Conservation (phyloP, 1,139 yeast species). For the Yamadazyma blattariae region DNA sequence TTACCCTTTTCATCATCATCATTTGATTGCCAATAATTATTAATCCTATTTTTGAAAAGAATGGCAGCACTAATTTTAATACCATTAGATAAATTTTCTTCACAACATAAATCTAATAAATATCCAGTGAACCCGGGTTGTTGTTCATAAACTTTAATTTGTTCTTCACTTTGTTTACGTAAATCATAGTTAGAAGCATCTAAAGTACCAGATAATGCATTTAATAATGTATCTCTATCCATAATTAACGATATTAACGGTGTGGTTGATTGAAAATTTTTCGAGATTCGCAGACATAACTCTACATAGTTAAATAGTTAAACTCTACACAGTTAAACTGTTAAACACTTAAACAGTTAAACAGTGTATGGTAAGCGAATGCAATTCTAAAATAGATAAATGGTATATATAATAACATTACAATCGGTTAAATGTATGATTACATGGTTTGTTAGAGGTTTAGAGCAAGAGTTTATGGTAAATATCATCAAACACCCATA, state of each 20-base stretch:
- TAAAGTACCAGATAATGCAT: constrained; percentile 43
- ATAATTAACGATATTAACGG: constrained; percentile 22
- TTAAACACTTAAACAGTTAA: too few relatives aligned
- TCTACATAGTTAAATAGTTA: too few relatives aligned
- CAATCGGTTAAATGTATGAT: too few relatives aligned
- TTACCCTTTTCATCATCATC: constrained; percentile 37
- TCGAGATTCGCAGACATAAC: constrained; percentile 1
- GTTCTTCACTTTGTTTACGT: constrained; percentile 43
- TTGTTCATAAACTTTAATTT: constrained; percentile 38
- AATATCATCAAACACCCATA: too few relatives aligned
- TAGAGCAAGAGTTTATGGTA: too few relatives aligned
- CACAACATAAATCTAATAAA: constrained; percentile 51
- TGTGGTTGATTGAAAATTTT: constrained; percentile 2
- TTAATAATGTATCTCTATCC: constrained; percentile 43
- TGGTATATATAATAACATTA: too few relatives aligned
- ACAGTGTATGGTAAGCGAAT: too few relatives aligned
- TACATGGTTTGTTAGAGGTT: too few relatives aligned
- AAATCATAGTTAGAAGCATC: constrained; percentile 33
- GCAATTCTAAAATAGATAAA: too few relatives aligned
- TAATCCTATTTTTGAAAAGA: constrained; percentile 63
- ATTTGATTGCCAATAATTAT: constrained; percentile 54
- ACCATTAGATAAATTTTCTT: constrained; percentile 42
- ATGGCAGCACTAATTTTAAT: constrained; percentile 63
- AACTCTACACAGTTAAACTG: too few relatives aligned
- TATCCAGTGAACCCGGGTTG: constrained; percentile 59